These are phyloP conservation scores for Isoetes taiwanensis DNA, from an alignment of 75 land plant genomes.

Conservation along the genomic window DNA sequence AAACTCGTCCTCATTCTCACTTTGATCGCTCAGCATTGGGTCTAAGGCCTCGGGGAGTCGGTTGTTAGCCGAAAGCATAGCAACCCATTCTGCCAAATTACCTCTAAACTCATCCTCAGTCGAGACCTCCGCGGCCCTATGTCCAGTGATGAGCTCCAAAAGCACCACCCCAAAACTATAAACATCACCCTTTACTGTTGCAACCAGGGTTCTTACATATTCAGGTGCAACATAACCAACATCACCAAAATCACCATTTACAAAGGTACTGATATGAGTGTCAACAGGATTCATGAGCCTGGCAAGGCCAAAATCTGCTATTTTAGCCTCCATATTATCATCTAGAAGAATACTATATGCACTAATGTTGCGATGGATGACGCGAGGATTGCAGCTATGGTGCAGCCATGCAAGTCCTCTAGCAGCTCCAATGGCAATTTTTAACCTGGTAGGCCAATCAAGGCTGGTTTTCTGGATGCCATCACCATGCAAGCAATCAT, in stretches of 20 bases:
- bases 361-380: conserved; percentile 83
- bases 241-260: conserved; percentile 91
- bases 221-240: conserved; percentile 95
- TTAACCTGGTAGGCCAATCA: conserved; percentile 70
- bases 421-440: conserved; percentile 68
- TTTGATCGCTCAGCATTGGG: conserved; percentile 37
- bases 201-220: conserved; percentile 67
- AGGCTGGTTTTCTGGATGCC: conserved; percentile 12
- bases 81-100: conserved; percentile 72
- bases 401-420: conserved; percentile 91
- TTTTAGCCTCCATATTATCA: conserved; percentile 55
- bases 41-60: conserved; percentile 56
- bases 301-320: conserved; percentile 94
- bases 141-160: conserved; percentile 75
- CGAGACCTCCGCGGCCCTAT: conserved; percentile 45
- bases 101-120: conserved; percentile 61
- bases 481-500: conserved; percentile 33
- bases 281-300: conserved; percentile 87
- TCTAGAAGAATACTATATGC: conserved; percentile 72
- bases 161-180: conserved; percentile 88
- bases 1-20: conserved; percentile 54
- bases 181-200: conserved; percentile 90
- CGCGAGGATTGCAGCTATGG: conserved; percentile 86
- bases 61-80: conserved; percentile 35
- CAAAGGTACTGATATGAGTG: conserved; percentile 86